Base-by-base conservation (phyloP, 768 basidiomycete genomes). In the Suillus cothurnatus region DNA sequence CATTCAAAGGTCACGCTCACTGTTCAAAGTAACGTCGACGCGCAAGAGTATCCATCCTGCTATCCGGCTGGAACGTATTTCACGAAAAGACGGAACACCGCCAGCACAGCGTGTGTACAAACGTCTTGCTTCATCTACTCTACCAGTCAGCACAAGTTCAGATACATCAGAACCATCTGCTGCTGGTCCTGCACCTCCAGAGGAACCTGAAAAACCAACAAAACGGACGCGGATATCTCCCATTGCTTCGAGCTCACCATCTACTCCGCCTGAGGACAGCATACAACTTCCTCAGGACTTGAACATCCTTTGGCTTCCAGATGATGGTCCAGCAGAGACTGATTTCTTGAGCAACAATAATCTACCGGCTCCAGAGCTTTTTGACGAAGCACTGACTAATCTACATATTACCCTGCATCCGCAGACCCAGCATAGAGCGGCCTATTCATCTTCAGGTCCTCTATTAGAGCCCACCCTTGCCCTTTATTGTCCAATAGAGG, bases 381-480 rank as follows among this genome's bases (percentile, higher is more conserved):
- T 94, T 41, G 84, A 93, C 36, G 91, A 93, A 64, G 89, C 86
- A 11, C 78, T 93, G 67, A 86, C 90, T 65, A 92, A 93, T 68
- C 74, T 94, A 8, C 84, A 89, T 64, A 86, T 95, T 65, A 85
- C 90, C 5, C 80, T 95, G 39, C 93, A 93, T 75, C 92, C 94
- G 2, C 88, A 92, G 75, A 90, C 88, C 6, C 93, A 95, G 73
- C 86, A 92, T 67, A 84, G 86, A 23, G 88, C 92, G 15, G 80
- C 87, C 0, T 89, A 88, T 76, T 65, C 86, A 17, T 78, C 89
- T 12, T 72, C 83, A 7, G 86, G 84, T 19, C 80, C 86, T 32
- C 83, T 85, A 0, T 71, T 86, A 36, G 94, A 95, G 73, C 94
- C 94, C 4, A 93, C 92, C 0, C 79, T 96, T n/a, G 92, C 88